Base-by-base conservation (phyloP, 768 basidiomycete species). In the Postia placenta region DNA sequence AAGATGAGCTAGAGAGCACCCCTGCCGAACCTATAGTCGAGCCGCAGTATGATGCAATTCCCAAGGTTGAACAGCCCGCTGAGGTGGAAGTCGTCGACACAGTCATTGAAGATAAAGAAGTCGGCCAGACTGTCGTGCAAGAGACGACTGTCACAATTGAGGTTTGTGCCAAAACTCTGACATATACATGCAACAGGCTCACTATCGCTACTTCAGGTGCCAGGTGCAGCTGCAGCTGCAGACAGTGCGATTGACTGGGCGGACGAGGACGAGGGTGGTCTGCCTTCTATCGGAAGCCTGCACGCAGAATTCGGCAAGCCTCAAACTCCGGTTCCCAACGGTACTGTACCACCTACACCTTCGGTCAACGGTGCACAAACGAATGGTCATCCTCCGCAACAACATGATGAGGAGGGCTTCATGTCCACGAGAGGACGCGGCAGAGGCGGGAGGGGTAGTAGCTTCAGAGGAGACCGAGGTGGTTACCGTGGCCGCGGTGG, bases 261-360 rank as follows among this genome's bases (percentile, higher is more conserved):
- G 14, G 81, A 80, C 36, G 87, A 89, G 48, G 85, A 88, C n/a
- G 84, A 85, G 53, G 78, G 73, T 15, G 87, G 78, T 4, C 76
- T 92, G 14, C 89, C 90, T n/a, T 72, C 86, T 1, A 84, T 92
- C 44, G 81, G 81, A 5, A 77, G 76, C 42, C 72, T 91, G 23
- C 87, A 91, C 49, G 84, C 85, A 39, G 80, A 78, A 55, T 89
- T 91, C 59, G 85, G 83, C 5, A 79, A 81, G 11, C 86, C 88
- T 35, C 84, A 81, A 5, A 85, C 84, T 0, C 85, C 87, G 22
- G 74, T 72, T 40, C 54, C 63, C 7, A 68, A 62, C 30, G 35
- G 64, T 4, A 60, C 45, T 65, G 45, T 56, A 55, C 24, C 57
- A 53, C 58, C 64, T 5, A 62, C 59, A 48, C 56, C 64, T 33